Percentiles rank a stretch among this genome's conserved stretches.
phyloP scores from a whole-genome alignment of 2,329 filamentous ascomycete species.

The Aspergillus aculeatinus region DNA sequence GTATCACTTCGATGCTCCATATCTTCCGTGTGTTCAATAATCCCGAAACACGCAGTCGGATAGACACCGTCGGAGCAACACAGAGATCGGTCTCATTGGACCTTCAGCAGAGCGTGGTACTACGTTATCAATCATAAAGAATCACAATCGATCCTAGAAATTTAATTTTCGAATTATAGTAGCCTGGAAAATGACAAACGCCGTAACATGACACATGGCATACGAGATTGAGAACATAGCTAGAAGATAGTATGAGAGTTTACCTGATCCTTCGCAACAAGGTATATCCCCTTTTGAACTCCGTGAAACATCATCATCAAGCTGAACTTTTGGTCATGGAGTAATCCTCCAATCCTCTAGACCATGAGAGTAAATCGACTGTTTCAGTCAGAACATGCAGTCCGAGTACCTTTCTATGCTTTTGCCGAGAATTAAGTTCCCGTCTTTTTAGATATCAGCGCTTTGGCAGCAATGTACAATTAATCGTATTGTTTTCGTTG shows the following conservation, averaged over 20 bases:
- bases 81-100: background rate
- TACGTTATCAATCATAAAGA: background rate
- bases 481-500: background rate
- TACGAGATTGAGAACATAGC: background rate
- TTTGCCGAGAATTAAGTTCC: background rate
- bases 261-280: conserved; percentile 6
- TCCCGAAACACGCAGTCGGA: background rate
- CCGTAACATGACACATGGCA: background rate
- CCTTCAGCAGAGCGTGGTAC: background rate
- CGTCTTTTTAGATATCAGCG: background rate
- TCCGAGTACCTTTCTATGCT: background rate
- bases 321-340: conserved; percentile 19
- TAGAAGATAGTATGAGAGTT: background rate
- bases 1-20: background rate
- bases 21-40: background rate
- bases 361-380: conserved; percentile 1
- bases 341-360: conserved; percentile 8
- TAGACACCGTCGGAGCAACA: background rate
- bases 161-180: background rate
- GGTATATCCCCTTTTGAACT: conserved; percentile 19
- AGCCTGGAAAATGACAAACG: background rate
- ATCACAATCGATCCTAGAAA: background rate
- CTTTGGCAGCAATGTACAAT: background rate
- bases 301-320: conserved; percentile 14
- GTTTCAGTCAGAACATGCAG: background rate